Conservation (phyloP, 1,139 yeast species). For the Kodamaea fungicola region DNA sequence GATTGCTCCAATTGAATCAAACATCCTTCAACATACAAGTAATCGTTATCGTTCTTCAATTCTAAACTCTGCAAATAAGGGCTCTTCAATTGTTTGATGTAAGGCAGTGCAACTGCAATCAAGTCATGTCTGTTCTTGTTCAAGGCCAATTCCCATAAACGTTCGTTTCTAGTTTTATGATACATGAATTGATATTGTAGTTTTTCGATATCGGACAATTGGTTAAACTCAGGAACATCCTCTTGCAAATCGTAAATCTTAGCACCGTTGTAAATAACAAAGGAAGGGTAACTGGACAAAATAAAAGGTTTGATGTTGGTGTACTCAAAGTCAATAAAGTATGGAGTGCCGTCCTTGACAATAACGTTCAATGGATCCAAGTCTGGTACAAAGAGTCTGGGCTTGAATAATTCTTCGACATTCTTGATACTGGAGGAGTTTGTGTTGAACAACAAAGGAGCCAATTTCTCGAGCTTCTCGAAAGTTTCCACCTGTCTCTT, state of each 20-base stretch:
- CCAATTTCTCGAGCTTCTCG: constrained; percentile 52
- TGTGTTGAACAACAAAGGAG: constrained; percentile 54
- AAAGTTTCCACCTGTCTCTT: constrained; percentile 55
- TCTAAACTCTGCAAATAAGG: constrained; percentile 68
- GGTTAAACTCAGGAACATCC: constrained; percentile 69
- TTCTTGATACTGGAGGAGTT: constrained; percentile 54
- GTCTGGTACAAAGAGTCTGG: constrained; percentile 78
- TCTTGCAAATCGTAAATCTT: constrained; percentile 71
- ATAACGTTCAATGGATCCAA: constrained; percentile 87
- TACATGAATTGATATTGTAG: constrained; percentile 83
- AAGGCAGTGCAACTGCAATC: constrained; percentile 78
- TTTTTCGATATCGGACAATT: constrained; percentile 67
- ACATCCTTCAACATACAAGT: constrained; percentile 62
- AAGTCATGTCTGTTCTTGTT: constrained; percentile 62
- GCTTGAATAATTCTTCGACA: constrained; percentile 59
- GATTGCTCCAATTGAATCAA: constrained; percentile 70
- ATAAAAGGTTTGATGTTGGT: constrained; percentile 77
- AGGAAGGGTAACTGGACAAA: constrained; percentile 73
- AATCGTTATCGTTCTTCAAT: constrained; percentile 59
- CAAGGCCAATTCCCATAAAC: constrained; percentile 77
- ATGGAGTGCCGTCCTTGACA: constrained; percentile 37
- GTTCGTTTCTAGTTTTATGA: constrained; percentile 86
- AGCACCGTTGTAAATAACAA: constrained; percentile 83
- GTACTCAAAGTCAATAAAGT: constrained; percentile 79
- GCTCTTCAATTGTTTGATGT: constrained; percentile 61